These are phyloP conservation scores for Saccharata proteae DNA, from an alignment of 2,329 filamentous ascomycete genomes.

Conservation along the genomic window DNA sequence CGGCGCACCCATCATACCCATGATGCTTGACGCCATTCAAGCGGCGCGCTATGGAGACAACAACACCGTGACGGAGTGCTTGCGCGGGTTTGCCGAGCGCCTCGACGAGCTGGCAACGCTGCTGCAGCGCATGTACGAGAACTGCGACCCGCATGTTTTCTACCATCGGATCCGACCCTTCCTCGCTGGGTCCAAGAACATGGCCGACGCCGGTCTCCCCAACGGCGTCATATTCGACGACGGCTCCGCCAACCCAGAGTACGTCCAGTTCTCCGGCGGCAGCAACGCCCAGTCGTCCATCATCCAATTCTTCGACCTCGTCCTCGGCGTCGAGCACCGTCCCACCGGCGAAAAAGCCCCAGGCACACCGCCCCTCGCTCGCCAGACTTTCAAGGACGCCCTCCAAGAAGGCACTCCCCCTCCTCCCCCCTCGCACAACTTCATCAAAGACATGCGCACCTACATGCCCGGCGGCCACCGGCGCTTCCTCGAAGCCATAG, in stretches of 20 bases:
- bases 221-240: conserved; percentile 80
- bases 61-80: conserved; percentile 58
- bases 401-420: conserved; percentile 30
- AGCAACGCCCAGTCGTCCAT: conserved; percentile 95
- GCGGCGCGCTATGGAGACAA: conserved; percentile 63
- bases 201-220: conserved; percentile 85
- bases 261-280: conserved; percentile 79
- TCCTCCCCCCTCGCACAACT: conserved; percentile 58
- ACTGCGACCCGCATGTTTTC: conserved; percentile 87
- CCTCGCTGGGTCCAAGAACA: conserved; percentile 93
- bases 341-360: conserved; percentile 64
- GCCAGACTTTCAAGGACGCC: conserved; percentile 21
- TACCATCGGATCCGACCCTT: conserved; percentile 95
- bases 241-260: conserved; percentile 51
- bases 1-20: conserved; percentile 70
- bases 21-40: conserved; percentile 79
- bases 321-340: conserved; percentile 77
- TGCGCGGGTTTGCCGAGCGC: conserved; percentile 75
- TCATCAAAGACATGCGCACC: conserved; percentile 89
- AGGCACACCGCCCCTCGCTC: conserved; percentile 6
- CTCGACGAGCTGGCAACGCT: conserved; percentile 72
- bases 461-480: conserved; percentile 96
- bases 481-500: conserved; percentile 73
- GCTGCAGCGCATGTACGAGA: conserved; percentile 84
- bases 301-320: conserved; percentile 94